A percentile compares a stretch with the other conserved stretches of the same genome.
Evolutionary conservation across 495 filamentous ascomycete species (phyloP).

Genomic region (Neurospora sublineolata): DNA sequence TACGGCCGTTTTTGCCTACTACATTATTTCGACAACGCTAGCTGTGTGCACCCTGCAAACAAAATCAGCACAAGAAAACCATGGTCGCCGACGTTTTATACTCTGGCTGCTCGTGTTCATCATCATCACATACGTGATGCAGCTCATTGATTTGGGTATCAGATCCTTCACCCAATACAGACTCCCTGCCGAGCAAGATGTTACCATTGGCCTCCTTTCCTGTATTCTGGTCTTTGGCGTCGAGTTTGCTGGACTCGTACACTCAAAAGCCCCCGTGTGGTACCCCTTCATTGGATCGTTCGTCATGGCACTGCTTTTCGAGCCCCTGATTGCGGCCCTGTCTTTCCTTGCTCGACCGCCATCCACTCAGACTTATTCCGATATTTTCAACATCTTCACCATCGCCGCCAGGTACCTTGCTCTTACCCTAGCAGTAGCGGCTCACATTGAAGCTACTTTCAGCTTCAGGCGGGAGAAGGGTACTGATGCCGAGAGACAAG

Average conservation of each 20-base stretch:
- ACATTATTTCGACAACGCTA: constrained; percentile 36
- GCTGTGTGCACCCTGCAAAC: constrained; percentile 47
- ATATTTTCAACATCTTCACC: constrained; percentile 24
- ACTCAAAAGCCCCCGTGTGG: constrained; percentile 42
- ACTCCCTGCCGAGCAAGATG: constrained; percentile 35
- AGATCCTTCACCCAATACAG: constrained; percentile 25
- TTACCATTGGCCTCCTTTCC: constrained; percentile 40
- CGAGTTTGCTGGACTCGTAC: constrained; percentile 39
- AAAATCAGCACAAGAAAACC: constrained; percentile 20
- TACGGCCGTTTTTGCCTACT: constrained; percentile 43
- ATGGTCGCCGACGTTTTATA: constrained; percentile 35
- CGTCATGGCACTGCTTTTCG: constrained; percentile 39
- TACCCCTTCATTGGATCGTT: constrained; percentile 50
- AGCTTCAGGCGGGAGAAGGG: constrained; percentile 22
- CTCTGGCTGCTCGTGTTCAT: constrained; percentile 35
- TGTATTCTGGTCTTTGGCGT: constrained; percentile 45
- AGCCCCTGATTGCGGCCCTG: constrained; percentile 32
- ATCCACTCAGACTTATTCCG: constrained; percentile 8
- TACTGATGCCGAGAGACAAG: constrained; percentile 38
- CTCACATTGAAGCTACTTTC: constrained; percentile 21
- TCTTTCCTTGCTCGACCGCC: constrained; percentile 15
- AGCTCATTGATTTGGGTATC: constrained; percentile 32
- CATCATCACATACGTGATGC: constrained; percentile 38
- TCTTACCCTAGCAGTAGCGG: constrained; percentile 16
- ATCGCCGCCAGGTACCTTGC: constrained; percentile 23